These are phyloP conservation scores for Geoglossum glabrum DNA, from an alignment of 495 filamentous ascomycete species.

Conservation along the genomic window DNA sequence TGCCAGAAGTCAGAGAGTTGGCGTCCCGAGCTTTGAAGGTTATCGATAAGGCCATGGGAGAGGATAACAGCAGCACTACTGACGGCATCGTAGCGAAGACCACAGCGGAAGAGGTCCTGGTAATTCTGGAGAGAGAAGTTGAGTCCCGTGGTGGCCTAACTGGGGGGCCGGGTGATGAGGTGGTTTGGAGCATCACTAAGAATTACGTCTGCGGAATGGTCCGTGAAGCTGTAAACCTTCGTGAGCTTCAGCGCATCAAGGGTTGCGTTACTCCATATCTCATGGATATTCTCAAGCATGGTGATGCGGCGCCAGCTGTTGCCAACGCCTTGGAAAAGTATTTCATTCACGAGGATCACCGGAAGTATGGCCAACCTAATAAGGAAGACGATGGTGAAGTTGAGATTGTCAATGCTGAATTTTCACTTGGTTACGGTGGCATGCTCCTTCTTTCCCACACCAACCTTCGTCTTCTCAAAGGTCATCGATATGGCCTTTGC, in stretches of 20 bases:
- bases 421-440: conserved; percentile 93
- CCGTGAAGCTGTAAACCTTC: conserved; percentile 71
- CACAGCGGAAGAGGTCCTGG: conserved; percentile 53
- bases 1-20: conserved; percentile 86
- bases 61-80: conserved; percentile 36
- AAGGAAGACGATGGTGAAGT: conserved; percentile 71
- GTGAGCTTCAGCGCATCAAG: conserved; percentile 51
- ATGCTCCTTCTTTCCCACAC: conserved; percentile 96
- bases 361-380: conserved; percentile 66
- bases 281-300: conserved; percentile 38
- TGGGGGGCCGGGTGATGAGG: conserved; percentile 33
- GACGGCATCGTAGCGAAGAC: conserved; percentile 40
- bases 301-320: conserved; percentile 34
- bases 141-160: conserved; percentile 42
- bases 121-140: conserved; percentile 52
- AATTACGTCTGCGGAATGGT: conserved; percentile 71
- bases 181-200: conserved; percentile 46
- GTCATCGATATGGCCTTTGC: conserved; percentile 90
- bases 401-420: conserved; percentile 95
- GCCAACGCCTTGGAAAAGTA: conserved; percentile 44
- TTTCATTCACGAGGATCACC: conserved; percentile 64
- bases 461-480: conserved; percentile 82
- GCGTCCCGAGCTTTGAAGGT: conserved; percentile 64
- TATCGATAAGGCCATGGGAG: conserved; percentile 85
- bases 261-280: conserved; percentile 53